Base-by-base conservation (phyloP, 2,329 filamentous ascomycete genomes). In the Calonectria pseudoturangicola region DNA sequence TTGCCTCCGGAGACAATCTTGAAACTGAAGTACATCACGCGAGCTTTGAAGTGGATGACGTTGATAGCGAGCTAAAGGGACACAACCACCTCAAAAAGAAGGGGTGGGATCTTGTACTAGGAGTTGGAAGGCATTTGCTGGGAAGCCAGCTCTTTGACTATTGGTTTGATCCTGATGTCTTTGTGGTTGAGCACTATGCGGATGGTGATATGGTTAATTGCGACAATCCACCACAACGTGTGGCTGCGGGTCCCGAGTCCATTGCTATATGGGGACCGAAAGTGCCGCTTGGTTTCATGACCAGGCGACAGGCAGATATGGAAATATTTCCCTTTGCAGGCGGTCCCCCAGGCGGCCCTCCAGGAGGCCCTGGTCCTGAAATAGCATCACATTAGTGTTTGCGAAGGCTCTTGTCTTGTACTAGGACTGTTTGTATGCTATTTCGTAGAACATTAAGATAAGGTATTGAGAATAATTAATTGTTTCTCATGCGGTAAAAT, bases 171-270 rank as follows among this genome's bases (percentile, higher is more conserved):
- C 64, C 64, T 6, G 41, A 51, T 54, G 25, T 21, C 1, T 66
- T 66, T 15, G 51, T 89, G 80, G 81, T 91, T 63, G 89, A 91
- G 81, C 89, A 91, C 76, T 92, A 92, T 79, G 88, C 89, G 1
- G 91, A 93, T 81, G 90, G 91, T 0, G 91, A 93, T 81, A 69
- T 91, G 67, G 89, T 92, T 1, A 91, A 91, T 25, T 81, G 85
- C 66, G 82, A 88, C 30, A 65, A 64, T 30, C 60, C 51, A 1
- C 51, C 51, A 39, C 51, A 58, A 30, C 51, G 51, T 3, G 30
- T 58, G n/a, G 10, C 51, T 13, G 51, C 30, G 10, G 51, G 51
- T 3, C 51, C 51, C n/a, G 51, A 58, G 51, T 33, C 51, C 18
- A 58, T 58, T 7, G n/a, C 51, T 5, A 58, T 58, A 4, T 58